phyloP scores from a whole-genome alignment of 805 yeast species.

The Yarrowia yakushimensis region DNA sequence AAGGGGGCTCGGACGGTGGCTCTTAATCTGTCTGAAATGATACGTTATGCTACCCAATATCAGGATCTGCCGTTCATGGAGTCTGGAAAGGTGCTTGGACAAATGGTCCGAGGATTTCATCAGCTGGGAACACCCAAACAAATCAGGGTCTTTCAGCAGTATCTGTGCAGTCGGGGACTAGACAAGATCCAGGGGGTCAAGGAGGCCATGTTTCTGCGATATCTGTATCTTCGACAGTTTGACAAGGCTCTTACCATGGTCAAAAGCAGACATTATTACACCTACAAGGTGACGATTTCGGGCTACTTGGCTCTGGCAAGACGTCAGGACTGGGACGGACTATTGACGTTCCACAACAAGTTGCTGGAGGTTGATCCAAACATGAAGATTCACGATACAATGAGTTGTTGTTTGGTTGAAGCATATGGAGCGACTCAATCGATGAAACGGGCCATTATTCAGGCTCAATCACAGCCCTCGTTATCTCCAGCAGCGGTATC shows the following conservation, averaged over 20 bases:
- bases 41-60: background rate
- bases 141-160: background rate
- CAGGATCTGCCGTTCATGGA: background rate
- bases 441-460: background rate
- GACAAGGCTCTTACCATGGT: background rate
- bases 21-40: background rate
- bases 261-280: background rate
- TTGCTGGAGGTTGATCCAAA: background rate
- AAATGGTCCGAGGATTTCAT: background rate
- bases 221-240: background rate
- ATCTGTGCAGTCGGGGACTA: background rate
- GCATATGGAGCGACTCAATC: background rate
- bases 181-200: background rate
- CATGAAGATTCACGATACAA: background rate
- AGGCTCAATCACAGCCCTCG: background rate
- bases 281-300: background rate
- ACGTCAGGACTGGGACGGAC: background rate
- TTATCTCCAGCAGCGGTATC: background rate
- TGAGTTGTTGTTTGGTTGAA: background rate
- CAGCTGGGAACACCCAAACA: background rate
- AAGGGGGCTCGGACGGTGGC: background rate
- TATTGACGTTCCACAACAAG: background rate
- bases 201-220: background rate
- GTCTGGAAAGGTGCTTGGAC: background rate
- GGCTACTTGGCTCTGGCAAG: background rate